Evolutionary conservation across 208 protist species (phyloP).

Genomic region (Sergeia podlipaevii): DNA sequence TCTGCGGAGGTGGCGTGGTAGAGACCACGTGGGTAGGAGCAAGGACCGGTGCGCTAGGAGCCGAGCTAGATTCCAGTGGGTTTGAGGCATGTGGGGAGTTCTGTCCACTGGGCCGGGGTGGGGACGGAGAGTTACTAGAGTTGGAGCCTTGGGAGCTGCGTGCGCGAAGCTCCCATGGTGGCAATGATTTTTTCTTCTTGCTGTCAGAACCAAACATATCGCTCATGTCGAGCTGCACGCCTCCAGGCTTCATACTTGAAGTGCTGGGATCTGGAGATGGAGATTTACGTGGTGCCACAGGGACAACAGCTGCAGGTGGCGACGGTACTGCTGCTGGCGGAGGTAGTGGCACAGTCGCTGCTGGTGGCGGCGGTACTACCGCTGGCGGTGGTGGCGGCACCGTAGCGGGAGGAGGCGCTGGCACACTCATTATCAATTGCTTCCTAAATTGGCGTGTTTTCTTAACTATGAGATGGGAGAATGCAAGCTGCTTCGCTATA

Average conservation of each 20-base stretch:
- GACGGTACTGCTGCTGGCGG: constrained; percentile 1
- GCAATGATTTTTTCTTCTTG: constrained; percentile 29
- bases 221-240: constrained; percentile 43
- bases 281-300: not conserved
- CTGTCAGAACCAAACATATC: constrained; percentile 21
- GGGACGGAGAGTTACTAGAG: not conserved
- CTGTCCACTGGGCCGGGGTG: not conserved
- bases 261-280: not conserved
- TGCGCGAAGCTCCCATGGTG: constrained; percentile 33
- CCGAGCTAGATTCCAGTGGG: not conserved
- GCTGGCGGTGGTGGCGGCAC: constrained; percentile 14
- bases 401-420: constrained; percentile 19
- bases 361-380: constrained; percentile 16
- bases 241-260: constrained; percentile 25
- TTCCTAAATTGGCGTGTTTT: no score
- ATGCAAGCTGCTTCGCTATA: no score
- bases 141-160: constrained; percentile 2
- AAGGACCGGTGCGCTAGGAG: not conserved
- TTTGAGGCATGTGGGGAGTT: not conserved
- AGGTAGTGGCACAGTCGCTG: not conserved
- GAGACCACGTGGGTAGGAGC: not conserved
- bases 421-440: constrained; percentile 25
- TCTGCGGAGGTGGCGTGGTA: not conserved
- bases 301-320: not conserved
- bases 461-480: no score